Base-by-base conservation (phyloP, 2,329 filamentous ascomycete species). In the Cordyceps fumosorosea region DNA sequence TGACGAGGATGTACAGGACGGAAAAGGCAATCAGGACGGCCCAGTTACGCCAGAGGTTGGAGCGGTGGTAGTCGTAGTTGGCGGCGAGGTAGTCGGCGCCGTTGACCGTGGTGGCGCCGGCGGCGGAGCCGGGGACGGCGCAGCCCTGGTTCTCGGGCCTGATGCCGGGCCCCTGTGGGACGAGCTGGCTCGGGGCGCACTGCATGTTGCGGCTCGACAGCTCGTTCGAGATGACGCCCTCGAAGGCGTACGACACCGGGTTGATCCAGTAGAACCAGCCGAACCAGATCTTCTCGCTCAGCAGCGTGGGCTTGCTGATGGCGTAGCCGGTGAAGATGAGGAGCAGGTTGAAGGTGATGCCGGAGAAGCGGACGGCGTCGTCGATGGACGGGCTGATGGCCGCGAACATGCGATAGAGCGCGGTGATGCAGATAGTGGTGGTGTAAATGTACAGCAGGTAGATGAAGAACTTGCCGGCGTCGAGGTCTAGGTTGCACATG, bases 11-110 rank as follows among this genome's bases (percentile, higher is more conserved):
- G 70, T 93, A 93, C 0, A 91, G 79, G 0, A 89, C 82, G 0
- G 83, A 81, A 66, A 89, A 93, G 1, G 87, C 89, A 62, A 92
- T 84, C 11, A 92, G 74, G 1, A 91, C 85, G 24, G 87, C 89
- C 68, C 88, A 90, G 72, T 92, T 91, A 7, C 89, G 83, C 86
- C 87, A 89, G 40, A 85, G 73, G 67, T 89, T 79, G 3, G 73
- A 73, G 26, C 80, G 74, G 44, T 73, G 75, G 70, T 88, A 89
- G 40, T 76, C 72, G 67, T 81, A 86, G n/a, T 78, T 76, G 3
- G 76, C 68, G 32, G 71, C 66, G 53, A 88, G 72, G 60, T 86
- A 89, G 6, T 75, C 74, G 34, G 79, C 77, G 0, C 87, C 87
- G 1, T 74, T 69, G 11, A 89, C 80, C 4, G 69, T 67, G 0